These are phyloP conservation scores for Acrodontium crateriforme DNA, from an alignment of 2,329 filamentous ascomycete species.

Conservation along the genomic window DNA sequence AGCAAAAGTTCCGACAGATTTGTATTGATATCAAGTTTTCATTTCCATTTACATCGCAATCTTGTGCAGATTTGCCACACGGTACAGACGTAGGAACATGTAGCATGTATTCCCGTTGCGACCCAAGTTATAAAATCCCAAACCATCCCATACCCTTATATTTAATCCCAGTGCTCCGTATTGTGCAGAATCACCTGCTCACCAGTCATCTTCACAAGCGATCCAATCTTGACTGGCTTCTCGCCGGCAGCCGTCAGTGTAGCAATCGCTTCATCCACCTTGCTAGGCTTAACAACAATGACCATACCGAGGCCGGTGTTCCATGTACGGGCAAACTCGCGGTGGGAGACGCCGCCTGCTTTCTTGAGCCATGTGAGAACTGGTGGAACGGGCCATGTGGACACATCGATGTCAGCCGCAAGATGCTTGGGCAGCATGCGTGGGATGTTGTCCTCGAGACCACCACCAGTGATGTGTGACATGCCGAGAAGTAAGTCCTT, in stretches of 20 bases:
- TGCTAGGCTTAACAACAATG: slow-evolving; percentile 55
- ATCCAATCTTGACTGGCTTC: slow-evolving; percentile 63
- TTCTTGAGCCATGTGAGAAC: slow-evolving; percentile 82
- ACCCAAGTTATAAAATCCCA: no score
- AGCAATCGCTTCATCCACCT: slow-evolving; percentile 46
- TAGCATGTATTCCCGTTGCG: no score
- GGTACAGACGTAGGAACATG: no score
- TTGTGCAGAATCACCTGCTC: slow-evolving; percentile 52
- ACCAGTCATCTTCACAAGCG: slow-evolving; percentile 44
- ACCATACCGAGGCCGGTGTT: slow-evolving; percentile 96
- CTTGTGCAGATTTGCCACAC: no score
- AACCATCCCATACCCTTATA: no score
- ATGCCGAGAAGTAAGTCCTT: slow-evolving; percentile 70
- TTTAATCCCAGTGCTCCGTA: slow-evolving; percentile 28
- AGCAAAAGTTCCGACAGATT: no score
- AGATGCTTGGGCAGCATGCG: slow-evolving; percentile 74
- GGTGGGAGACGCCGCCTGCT: slow-evolving; percentile 52
- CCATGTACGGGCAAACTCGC: slow-evolving; percentile 84
- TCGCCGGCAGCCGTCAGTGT: slow-evolving; percentile 57
- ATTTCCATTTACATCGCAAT: no score
- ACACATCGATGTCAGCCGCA: slow-evolving; percentile 66
- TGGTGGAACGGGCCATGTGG: slow-evolving; percentile 58
- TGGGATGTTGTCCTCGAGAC: slow-evolving; percentile 84
- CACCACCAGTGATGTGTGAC: slow-evolving; percentile 92
- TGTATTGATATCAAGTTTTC: no score